Percentiles rank a stretch among this genome's conserved stretches.
phyloP scores from a whole-genome alignment of 352 stramenopile genomes.

The Phytopythium aichiense region DNA sequence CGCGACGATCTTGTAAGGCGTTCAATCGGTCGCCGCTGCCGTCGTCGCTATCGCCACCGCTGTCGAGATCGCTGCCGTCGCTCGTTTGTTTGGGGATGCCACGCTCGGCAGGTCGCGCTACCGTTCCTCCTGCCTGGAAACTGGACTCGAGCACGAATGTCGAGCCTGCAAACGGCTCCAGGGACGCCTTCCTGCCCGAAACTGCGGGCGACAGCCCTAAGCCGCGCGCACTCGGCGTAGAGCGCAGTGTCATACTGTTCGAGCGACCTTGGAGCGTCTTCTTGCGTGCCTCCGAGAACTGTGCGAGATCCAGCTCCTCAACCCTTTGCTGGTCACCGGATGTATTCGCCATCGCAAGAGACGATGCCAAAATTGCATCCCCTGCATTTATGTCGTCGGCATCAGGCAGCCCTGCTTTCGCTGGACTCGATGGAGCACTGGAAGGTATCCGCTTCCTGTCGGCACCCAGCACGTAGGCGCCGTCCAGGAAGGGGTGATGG shows the following conservation, averaged over 20 bases:
- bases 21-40: neutral
- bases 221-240: neutral
- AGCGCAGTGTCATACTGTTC: constrained; percentile 8
- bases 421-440: neutral
- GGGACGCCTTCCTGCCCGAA: constrained; percentile 7
- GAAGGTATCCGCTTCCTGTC: neutral
- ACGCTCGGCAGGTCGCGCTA: neutral
- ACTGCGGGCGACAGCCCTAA: constrained; percentile 11
- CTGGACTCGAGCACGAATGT: constrained; percentile 20
- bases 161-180: constrained; percentile 14
- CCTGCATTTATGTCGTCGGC: neutral
- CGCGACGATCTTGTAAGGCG: neutral
- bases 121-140: constrained; percentile 6
- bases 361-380: neutral
- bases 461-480: neutral
- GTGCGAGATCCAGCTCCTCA: constrained; percentile 26
- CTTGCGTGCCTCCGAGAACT: constrained; percentile 30
- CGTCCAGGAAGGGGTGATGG: constrained; percentile 24
- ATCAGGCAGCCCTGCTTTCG: neutral
- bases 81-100: constrained; percentile 2
- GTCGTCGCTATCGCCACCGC: constrained; percentile 4
- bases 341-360: neutral
- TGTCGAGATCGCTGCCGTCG: neutral
- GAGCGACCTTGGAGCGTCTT: constrained; percentile 15
- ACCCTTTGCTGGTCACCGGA: constrained; percentile 4